Evolutionary conservation across 768 basidiomycete genomes (phyloP), one percentile per base, ranked within the genome.

Genomic region (Tubosaeta brunneosetosa): DNA sequence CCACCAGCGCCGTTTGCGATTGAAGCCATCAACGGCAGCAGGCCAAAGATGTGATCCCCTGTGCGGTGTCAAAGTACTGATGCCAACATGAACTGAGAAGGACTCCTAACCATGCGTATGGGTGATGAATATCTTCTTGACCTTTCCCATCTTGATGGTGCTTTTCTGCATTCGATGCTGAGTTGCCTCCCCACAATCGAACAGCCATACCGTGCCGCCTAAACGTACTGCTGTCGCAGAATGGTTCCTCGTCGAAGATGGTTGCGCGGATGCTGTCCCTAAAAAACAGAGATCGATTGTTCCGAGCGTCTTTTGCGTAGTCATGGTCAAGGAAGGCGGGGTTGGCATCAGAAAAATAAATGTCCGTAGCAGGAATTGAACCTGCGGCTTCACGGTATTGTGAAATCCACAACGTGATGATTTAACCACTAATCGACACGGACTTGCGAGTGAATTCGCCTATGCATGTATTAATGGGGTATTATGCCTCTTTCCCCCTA

Each of bases 141-240:
- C 85, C 62, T 68, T 84, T 29, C 88, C 85, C 83, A 90, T 86
- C 67, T 82, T 87, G n/a, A 93, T 75, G 2, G 50, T 58, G 55
- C 85, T 87, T 65, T 78, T 81, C 67, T 90, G 87, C 4, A 91
- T 59, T 59, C 83, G 88, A 61, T 86, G 81, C 60, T 91, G 89
- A 3, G 89, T 91, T 13, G 83, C 88, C 68, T 91, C 89, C 19
- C 89, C 89, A 65, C 89, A 91, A 63, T 91, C 89, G 59, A 91
- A 91, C 7, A 91, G 66, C 89, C 89, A 91, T 50, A 88, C 81
- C 72, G 87, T 82, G 16, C 81, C 75, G 16, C 77, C 78, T 10
- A 90, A 71, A 19, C 83, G 79, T 7, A 91, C 61, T 2, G 87
- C 84, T 8, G 85, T 77, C 4, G 88, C 73, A 33, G 89, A 91